Evolutionary conservation across 768 basidiomycete species (phyloP).

Genomic region (Lentinus brumalis): DNA sequence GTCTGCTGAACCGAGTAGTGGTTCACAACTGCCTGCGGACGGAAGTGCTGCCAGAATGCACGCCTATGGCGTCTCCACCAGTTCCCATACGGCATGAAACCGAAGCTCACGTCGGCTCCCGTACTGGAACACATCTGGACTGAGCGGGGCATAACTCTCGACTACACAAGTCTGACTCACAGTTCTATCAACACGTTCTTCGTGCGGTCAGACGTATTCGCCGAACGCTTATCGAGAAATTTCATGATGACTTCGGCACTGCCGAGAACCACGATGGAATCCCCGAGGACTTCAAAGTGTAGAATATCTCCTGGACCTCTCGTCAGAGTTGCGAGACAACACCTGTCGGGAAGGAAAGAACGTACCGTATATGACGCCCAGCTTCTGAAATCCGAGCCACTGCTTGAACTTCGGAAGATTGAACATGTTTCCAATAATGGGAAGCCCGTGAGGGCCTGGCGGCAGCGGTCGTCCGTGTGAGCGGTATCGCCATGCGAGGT

Average conservation of each 20-base stretch:
- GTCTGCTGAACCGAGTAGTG: conserved; percentile 1
- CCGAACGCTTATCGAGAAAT: conserved; percentile 21
- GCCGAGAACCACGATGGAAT: conserved; percentile 15
- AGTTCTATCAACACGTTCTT: conserved; percentile 18
- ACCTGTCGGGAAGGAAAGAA: not conserved
- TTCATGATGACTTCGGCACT: conserved; percentile 7
- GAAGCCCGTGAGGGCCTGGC: conserved; percentile 7
- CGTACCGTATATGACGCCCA: conserved; percentile 1
- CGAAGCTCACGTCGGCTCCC: conserved; percentile 1
- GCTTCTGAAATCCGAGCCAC: conserved; percentile 5
- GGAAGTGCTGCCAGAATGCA: conserved; percentile 8
- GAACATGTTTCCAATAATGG: conserved; percentile 14
- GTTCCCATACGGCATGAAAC: conserved; percentile 9
- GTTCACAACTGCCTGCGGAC: not conserved
- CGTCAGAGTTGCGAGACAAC: not conserved
- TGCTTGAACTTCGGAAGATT: not conserved
- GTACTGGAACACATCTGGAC: not conserved
- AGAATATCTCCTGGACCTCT: conserved; percentile 16
- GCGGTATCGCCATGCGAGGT: too few relatives aligned
- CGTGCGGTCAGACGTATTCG: conserved; percentile 22
- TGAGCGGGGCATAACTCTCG: not conserved
- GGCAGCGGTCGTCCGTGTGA: not conserved
- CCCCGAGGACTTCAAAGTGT: conserved; percentile 14
- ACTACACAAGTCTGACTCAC: conserved; percentile 10
- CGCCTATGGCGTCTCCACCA: conserved; percentile 13